These are phyloP conservation scores for Gigaspora rosea DNA, from an alignment of 192 early-diverging fungal species.

Conservation along the genomic window DNA sequence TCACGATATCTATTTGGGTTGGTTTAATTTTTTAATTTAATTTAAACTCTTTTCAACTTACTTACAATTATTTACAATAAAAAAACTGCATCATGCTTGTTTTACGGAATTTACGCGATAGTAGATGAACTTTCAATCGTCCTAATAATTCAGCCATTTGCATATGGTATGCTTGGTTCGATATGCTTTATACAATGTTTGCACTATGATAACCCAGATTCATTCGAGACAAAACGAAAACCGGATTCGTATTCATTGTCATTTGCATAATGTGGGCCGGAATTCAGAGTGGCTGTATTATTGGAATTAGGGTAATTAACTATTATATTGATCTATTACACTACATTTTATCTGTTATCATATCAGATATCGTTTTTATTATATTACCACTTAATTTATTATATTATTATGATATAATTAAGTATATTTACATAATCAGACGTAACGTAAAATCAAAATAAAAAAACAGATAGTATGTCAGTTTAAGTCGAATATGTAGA, in stretches of 20 bases:
- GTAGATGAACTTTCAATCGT: conserved; percentile 38
- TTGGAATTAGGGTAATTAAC: conserved; percentile 10
- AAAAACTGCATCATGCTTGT: conserved; percentile 7
- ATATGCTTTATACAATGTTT: conserved; percentile 36
- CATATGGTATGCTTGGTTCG: conserved; percentile 33
- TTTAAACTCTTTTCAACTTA: too few relatives aligned
- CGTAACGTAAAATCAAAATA: too few relatives aligned
- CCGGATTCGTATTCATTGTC: background rate
- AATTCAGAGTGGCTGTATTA: background rate
- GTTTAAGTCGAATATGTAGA: too few relatives aligned
- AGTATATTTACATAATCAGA: too few relatives aligned
- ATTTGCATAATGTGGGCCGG: background rate
- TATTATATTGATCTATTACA: background rate
- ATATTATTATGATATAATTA: too few relatives aligned
- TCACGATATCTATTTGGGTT: too few relatives aligned
- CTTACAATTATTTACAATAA: too few relatives aligned
- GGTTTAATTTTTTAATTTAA: too few relatives aligned
- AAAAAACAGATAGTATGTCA: too few relatives aligned
- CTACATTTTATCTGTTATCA: too few relatives aligned
- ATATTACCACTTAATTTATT: too few relatives aligned
- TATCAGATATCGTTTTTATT: too few relatives aligned
- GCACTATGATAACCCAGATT: conserved; percentile 19
- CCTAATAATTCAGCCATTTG: conserved; percentile 40
- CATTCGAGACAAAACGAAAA: background rate
- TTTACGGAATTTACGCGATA: conserved; percentile 41